Evolutionary conservation across 805 yeast genomes (phyloP).

Genomic region (Nakazawaea laoshanensis): DNA sequence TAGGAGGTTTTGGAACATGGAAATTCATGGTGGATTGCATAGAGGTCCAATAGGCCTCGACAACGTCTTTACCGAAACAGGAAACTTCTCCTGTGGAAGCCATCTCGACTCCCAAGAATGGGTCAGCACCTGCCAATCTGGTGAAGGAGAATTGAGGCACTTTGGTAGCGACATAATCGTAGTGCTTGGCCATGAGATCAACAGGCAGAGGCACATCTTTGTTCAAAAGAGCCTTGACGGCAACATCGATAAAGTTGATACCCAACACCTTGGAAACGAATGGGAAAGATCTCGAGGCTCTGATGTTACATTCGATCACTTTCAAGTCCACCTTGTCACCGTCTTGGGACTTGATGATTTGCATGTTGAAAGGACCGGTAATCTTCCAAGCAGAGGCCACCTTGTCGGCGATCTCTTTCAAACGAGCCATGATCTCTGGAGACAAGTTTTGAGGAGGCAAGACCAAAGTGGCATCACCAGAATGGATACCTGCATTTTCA

Average conservation of each 20-base stretch:
- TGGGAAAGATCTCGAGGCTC: slow-evolving; percentile 99
- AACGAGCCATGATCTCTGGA: slow-evolving; percentile 55
- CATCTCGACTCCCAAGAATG: slow-evolving; percentile 98
- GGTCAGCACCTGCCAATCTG: slow-evolving; percentile 98
- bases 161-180: slow-evolving; percentile 88
- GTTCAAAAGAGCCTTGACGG: slow-evolving; percentile 78
- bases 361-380: slow-evolving; percentile 98
- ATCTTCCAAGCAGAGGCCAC: slow-evolving; percentile 92
- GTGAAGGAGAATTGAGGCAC: slow-evolving; percentile 99
- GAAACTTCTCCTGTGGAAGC: slow-evolving; percentile 99
- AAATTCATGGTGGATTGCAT: slow-evolving; percentile 97
- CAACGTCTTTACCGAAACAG: slow-evolving; percentile 78
- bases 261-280: slow-evolving; percentile 97
- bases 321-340: slow-evolving; percentile 60
- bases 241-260: slow-evolving; percentile 87
- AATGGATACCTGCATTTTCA: slow-evolving; percentile 97
- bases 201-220: slow-evolving; percentile 70
- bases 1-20: slow-evolving; percentile 84
- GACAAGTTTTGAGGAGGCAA: slow-evolving; percentile 84
- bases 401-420: slow-evolving; percentile 85
- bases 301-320: slow-evolving; percentile 97
- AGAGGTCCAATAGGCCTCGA: slow-evolving; percentile 97
- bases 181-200: slow-evolving; percentile 69
- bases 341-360: slow-evolving; percentile 74
- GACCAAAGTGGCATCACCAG: slow-evolving; percentile 95